A percentile compares a stretch with the other conserved stretches of the same genome.
These are phyloP conservation scores for Rhizopogon rudus DNA, from an alignment of 768 basidiomycete genomes.

Conservation along the genomic window DNA sequence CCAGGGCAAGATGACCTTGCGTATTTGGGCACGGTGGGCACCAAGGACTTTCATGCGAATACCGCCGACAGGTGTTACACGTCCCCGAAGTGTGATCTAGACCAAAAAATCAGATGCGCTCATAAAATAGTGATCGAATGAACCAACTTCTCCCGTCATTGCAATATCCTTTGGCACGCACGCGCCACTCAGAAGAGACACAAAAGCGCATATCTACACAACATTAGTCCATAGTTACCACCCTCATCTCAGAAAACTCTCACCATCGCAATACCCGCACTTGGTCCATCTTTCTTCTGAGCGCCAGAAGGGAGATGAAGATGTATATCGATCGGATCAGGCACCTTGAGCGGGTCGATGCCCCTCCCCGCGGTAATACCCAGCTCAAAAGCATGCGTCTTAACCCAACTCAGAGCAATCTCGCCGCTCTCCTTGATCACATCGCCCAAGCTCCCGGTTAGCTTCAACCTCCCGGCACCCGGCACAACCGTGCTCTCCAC, in stretches of 20 bases:
- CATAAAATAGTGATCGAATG: background rate
- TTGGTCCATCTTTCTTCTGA: conserved; percentile 92
- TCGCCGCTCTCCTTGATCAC: conserved; percentile 92
- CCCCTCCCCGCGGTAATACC: conserved; percentile 65
- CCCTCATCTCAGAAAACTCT: conserved; percentile 10
- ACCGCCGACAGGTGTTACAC: conserved; percentile 81
- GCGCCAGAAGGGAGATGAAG: conserved; percentile 87
- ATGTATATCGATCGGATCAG: conserved; percentile 76
- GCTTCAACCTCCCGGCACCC: conserved; percentile 64
- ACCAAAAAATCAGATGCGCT: background rate
- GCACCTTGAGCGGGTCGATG: conserved; percentile 72
- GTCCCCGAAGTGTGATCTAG: conserved; percentile 77
- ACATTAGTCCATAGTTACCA: background rate
- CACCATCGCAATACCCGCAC: conserved; percentile 87
- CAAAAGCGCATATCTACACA: conserved; percentile 71
- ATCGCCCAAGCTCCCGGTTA: conserved; percentile 84
- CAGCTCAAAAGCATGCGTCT: conserved; percentile 75
- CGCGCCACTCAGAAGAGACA: conserved; percentile 76
- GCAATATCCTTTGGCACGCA: conserved; percentile 70
- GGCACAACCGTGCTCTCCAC: conserved; percentile 82
- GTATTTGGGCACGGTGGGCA: conserved; percentile 82
- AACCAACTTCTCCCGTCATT: conserved; percentile 82
- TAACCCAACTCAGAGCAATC: conserved; percentile 90
- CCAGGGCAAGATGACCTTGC: conserved; percentile 79
- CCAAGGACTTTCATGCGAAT: conserved; percentile 91